These are phyloP conservation scores for Primulina eburnea DNA, from an alignment of 257 asterid species.

Conservation along the genomic window DNA sequence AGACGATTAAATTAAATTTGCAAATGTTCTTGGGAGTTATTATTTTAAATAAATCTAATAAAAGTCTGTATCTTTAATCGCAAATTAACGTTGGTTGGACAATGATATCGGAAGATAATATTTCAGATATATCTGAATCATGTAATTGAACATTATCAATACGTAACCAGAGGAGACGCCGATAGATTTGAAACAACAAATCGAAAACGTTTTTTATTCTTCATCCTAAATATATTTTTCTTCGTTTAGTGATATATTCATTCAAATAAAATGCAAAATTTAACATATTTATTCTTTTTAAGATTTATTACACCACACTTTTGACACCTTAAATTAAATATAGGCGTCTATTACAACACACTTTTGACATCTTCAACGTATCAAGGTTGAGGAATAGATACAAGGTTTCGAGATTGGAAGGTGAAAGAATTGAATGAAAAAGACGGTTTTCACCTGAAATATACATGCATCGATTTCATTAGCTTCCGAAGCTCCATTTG, in stretches of 20 bases:
- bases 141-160: not conserved
- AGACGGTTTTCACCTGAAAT: not conserved
- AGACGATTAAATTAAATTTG: too few relatives aligned
- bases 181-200: not conserved
- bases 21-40: too few relatives aligned
- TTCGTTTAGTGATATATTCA: too few relatives aligned
- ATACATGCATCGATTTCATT: not conserved
- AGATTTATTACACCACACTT: too few relatives aligned
- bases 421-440: too few relatives aligned
- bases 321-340: too few relatives aligned
- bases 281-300: not conserved
- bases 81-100: too few relatives aligned
- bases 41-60: too few relatives aligned
- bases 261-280: not conserved
- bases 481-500: not conserved
- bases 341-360: not conserved
- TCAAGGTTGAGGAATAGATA: not conserved
- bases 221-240: not conserved
- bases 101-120: too few relatives aligned
- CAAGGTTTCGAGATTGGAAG: not conserved
- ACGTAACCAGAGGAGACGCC: not conserved
- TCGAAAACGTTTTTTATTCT: not conserved
- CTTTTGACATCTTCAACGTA: slow-evolving; percentile 11
- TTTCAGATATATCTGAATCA: not conserved
- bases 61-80: too few relatives aligned